These are phyloP conservation scores for Cercospora sp. DNA, from an alignment of 2,329 filamentous ascomycete genomes.

Conservation along the genomic window DNA sequence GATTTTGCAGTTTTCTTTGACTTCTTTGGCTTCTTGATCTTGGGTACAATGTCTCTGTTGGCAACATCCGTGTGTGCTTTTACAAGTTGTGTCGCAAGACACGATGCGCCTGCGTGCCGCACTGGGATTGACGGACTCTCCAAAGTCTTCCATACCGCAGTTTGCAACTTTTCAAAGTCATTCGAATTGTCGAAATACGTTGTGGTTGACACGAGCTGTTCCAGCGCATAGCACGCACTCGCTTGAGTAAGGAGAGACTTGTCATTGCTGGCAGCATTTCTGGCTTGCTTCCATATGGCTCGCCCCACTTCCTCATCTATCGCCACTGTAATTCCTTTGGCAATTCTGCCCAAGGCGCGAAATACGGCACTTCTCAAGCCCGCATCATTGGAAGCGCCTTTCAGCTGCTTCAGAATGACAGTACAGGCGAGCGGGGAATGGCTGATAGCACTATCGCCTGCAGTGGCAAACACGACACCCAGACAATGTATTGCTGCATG, in stretches of 20 bases:
- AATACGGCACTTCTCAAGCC: constrained; percentile 80
- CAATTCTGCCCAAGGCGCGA: constrained; percentile 71
- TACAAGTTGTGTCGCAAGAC: constrained; percentile 78
- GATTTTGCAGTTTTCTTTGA: constrained; percentile 66
- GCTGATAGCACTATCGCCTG: constrained; percentile 88
- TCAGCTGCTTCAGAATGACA: constrained; percentile 75
- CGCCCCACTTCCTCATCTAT: constrained; percentile 83
- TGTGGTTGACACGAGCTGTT: constrained; percentile 70
- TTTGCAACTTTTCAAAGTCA: constrained; percentile 88
- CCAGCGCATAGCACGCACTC: constrained; percentile 76
- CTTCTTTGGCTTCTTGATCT: constrained; percentile 71
- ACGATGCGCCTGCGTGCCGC: constrained; percentile 82
- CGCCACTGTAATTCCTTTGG: constrained; percentile 71
- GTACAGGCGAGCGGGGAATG: constrained; percentile 74
- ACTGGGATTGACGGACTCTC: constrained; percentile 75
- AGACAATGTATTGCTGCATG: constrained; percentile 86
- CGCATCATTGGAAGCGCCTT: constrained; percentile 74
- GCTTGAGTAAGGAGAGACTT: constrained; percentile 81
- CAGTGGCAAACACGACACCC: constrained; percentile 85
- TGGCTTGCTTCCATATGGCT: constrained; percentile 89
- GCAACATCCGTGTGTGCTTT: constrained; percentile 72
- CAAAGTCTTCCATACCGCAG: constrained; percentile 79
- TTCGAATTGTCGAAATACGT: constrained; percentile 81
- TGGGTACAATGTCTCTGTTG: constrained; percentile 54
- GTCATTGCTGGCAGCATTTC: constrained; percentile 73